A percentile compares a stretch with the other conserved stretches of the same genome.
Conservation (phyloP, 805 yeast species). For the Candida odintsovae region DNA sequence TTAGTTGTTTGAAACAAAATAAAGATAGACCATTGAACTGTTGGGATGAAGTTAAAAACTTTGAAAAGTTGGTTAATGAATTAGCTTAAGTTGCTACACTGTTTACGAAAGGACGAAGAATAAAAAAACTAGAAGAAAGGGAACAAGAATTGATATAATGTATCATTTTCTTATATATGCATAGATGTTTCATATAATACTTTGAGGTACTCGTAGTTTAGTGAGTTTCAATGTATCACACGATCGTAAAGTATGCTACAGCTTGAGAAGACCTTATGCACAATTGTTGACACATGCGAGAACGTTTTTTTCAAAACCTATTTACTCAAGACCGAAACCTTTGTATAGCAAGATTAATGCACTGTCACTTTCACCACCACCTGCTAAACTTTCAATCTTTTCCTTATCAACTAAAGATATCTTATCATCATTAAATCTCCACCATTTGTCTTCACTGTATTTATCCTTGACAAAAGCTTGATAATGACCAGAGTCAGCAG, state of each 20-base stretch:
- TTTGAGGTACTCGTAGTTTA: not conserved
- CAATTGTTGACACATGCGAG: not conserved
- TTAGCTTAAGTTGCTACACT: conserved; percentile 13
- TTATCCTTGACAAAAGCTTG: conserved; percentile 81
- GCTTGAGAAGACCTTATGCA: too few relatives aligned
- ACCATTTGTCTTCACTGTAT: conserved; percentile 78
- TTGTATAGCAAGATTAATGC: conserved; percentile 86
- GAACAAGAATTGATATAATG: not conserved
- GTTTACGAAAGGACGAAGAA: conserved; percentile 16
- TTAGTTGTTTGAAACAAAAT: conserved; percentile 49
- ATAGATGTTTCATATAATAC: not conserved
- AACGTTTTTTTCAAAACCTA: not conserved
- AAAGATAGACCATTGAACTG: conserved; percentile 72
- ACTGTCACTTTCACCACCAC: conserved; percentile 97
- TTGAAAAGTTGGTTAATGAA: conserved; percentile 52
- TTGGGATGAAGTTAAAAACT: conserved; percentile 72
- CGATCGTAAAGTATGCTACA: too few relatives aligned
- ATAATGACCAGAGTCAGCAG: conserved; percentile 97
- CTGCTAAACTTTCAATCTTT: conserved; percentile 79
- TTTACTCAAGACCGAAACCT: conserved; percentile 57
- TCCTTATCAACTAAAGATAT: conserved; percentile 74
- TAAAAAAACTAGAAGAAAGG: not conserved
- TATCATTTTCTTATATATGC: not conserved
- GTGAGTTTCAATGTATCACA: too few relatives aligned
- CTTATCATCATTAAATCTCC: conserved; percentile 90